A percentile compares a stretch with the other conserved stretches of the same genome.
Evolutionary conservation across 2,329 filamentous ascomycete genomes (phyloP).

Genomic region (Alternaria tenuissima): DNA sequence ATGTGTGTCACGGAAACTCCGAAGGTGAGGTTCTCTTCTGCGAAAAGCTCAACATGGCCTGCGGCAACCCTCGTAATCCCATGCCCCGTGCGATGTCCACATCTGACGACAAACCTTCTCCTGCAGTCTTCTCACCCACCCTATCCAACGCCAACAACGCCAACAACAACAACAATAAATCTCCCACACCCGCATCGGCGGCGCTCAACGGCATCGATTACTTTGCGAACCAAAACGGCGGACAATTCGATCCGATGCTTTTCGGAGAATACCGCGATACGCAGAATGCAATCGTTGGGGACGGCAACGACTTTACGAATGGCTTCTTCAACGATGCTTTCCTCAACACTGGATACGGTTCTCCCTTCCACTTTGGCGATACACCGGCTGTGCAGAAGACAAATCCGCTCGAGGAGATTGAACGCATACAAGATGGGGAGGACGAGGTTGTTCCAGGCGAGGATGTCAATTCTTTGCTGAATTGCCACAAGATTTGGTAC

Average conservation of each 20-base stretch:
- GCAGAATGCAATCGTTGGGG: constrained; percentile 78
- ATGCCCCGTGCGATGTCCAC: constrained; percentile 59
- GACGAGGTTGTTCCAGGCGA: constrained; percentile 68
- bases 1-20: constrained; percentile 58
- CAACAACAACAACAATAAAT: constrained; percentile 22
- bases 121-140: constrained; percentile 38
- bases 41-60: constrained; percentile 65
- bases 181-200: constrained; percentile 43
- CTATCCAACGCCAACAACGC: too few relatives aligned
- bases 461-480: constrained; percentile 71
- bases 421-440: constrained; percentile 76
- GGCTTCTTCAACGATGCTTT: constrained; percentile 80
- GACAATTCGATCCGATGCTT: constrained; percentile 87
- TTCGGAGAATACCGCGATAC: constrained; percentile 94
- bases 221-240: constrained; percentile 80
- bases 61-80: constrained; percentile 62
- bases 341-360: constrained; percentile 77
- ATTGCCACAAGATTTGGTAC: constrained; percentile 93
- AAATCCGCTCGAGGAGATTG: constrained; percentile 79
- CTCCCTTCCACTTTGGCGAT: constrained; percentile 76
- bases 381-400: constrained; percentile 56
- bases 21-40: constrained; percentile 64
- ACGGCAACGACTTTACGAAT: constrained; percentile 69
- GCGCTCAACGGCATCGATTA: constrained; percentile 72
- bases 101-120: constrained; percentile 52